Conservation (phyloP, 2,329 filamentous ascomycete genomes). For the Hypomyces rosellus region DNA sequence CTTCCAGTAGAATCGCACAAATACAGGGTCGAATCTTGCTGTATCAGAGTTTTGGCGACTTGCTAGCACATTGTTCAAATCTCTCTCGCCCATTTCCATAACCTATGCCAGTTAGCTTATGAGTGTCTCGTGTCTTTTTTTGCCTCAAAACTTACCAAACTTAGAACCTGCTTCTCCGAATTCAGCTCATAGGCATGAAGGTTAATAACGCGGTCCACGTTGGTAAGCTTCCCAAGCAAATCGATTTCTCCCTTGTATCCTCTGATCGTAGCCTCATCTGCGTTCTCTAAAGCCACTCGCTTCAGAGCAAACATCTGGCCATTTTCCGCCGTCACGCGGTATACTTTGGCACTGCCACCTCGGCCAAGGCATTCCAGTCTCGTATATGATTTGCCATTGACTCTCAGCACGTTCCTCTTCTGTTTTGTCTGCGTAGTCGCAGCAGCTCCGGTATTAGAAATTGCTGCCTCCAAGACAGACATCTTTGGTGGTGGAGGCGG, state of each 20-base stretch:
- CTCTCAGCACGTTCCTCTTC: conserved; percentile 74
- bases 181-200: conserved; percentile 93
- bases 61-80: conserved; percentile 79
- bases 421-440: conserved; percentile 66
- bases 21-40: conserved; percentile 75
- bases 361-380: conserved; percentile 85
- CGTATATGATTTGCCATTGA: conserved; percentile 89
- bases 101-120: conserved; percentile 45
- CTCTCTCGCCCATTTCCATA: conserved; percentile 95
- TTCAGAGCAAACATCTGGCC: conserved; percentile 94
- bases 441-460: conserved; percentile 72
- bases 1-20: conserved; percentile 97
- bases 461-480: conserved; percentile 90
- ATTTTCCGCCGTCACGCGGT: conserved; percentile 94
- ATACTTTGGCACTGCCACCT: conserved; percentile 90
- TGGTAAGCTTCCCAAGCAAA: conserved; percentile 71
- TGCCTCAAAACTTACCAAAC: conserved; percentile 55
- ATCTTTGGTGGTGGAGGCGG: conserved; percentile 88
- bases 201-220: conserved; percentile 84
- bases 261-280: conserved; percentile 73
- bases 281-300: conserved; percentile 82
- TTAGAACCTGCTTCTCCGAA: conserved; percentile 80
- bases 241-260: conserved; percentile 97
- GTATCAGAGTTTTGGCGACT: conserved; percentile 65
- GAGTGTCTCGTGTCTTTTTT: background rate